Evolutionary conservation across 768 basidiomycete genomes (phyloP), one percentile per base, ranked within the genome.

Genomic region (Leucocoprinus birnbaumii): DNA sequence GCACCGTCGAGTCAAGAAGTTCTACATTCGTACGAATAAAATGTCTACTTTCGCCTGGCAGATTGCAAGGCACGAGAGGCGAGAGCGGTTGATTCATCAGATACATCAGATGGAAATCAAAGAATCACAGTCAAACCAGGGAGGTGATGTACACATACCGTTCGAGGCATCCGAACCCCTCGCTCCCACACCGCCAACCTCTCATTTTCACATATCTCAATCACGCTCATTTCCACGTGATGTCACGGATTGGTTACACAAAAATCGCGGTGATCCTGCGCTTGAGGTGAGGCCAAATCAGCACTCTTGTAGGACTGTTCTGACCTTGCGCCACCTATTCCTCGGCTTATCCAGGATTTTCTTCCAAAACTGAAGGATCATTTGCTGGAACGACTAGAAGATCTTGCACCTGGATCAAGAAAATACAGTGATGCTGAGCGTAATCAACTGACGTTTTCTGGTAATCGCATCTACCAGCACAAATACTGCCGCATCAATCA

Each of bases 1-100:
- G 0, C 68, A 74, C n/a, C 79, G 80, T 53, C 58, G 65, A 0
- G 62, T 74, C 9, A 80, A 82, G 61, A 58, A 58, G 0, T 62
- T 73, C 25, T 80, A 77, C 41, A 51, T 53, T 0, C 37, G 59
- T 0, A 74, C 71, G 0, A 75, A 73, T 58, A 77, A 77, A 19
- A 3, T 2, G 56, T 66, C 60, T 3, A 43, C 67, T 11, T 59
- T 62, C 13, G 51, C 46, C 0, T 16, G 42, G 0, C 70, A 73
- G 18, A 75, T 79, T 40, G 67, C 66, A 1, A 59, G 58, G 13
- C 45, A 59, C 2, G 46, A 56, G 31, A 54, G 47, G 18, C 56
- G 63, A 1, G 22, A 43, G 42, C 40, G 27, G 4, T 24, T 47
- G 21, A 14, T 48, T 10, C 3, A 16, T 5, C 25, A 48, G 7